Conservation (phyloP, 2,329 filamentous ascomycete species). For the Diplocarpon mali region DNA sequence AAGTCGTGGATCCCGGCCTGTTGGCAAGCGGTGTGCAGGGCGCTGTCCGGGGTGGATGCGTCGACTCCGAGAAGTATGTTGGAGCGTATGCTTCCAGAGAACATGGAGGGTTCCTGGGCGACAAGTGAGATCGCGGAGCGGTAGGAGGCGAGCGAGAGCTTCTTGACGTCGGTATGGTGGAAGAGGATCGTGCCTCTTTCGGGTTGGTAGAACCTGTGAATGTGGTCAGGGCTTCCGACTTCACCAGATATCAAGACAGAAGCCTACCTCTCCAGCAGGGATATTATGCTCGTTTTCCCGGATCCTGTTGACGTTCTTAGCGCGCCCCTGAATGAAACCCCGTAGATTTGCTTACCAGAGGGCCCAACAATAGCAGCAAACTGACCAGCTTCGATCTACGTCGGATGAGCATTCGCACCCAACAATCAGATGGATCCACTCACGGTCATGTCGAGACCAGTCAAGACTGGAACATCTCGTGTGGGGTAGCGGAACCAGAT, state of each 20-base stretch:
- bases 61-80: constrained; percentile 57
- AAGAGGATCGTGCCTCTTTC: background rate
- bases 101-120: constrained; percentile 61
- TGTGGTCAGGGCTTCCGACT: background rate
- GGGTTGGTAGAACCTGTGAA: background rate
- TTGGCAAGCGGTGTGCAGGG: constrained; percentile 34
- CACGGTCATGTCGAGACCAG: constrained; percentile 28
- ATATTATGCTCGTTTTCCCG: background rate
- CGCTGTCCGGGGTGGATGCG: constrained; percentile 39
- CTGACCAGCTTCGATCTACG: background rate
- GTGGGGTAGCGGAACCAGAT: constrained; percentile 12
- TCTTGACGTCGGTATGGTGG: constrained; percentile 38
- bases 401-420: constrained; percentile 60
- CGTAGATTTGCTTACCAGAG: background rate
- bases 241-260: background rate
- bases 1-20: constrained; percentile 41
- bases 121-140: constrained; percentile 55
- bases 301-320: background rate
- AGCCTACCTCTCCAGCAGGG: background rate
- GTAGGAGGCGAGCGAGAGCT: constrained; percentile 70
- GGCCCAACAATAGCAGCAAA: background rate
- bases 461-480: constrained; percentile 6
- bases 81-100: constrained; percentile 53
- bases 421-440: constrained; percentile 57
- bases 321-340: background rate